Base-by-base conservation (phyloP, 129 eudicot species). In the Glebionis coronaria region DNA sequence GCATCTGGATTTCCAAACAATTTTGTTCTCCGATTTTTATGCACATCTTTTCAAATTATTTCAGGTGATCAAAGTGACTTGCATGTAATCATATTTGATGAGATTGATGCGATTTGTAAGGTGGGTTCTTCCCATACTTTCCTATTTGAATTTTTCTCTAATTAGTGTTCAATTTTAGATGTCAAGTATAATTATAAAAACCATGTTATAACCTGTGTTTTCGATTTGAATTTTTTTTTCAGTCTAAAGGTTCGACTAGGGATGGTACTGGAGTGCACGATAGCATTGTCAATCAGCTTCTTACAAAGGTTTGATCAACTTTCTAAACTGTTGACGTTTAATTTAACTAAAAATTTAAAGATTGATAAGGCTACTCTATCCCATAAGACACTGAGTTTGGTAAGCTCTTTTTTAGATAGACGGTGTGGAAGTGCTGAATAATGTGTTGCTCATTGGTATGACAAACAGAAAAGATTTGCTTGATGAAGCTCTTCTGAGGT, bases 221-320 rank as follows among this genome's bases (percentile, higher is more conserved):
- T 21, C 40, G 7, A 14, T 13, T 47, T 50, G 18, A 2, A 38
- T n/a, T n/a, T 25, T 38, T n/a, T n/a, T n/a, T 83, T 78, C 90
- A 92, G 99, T 89, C 99, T 63, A 87, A 97, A 85, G 99, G 99
- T 73, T 94, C 99, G 42, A 94, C 99, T 61, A 83, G 97, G 75
- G 99, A 94, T 76, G 99, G 99, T 13, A 94, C 99, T 69, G 99
- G 99, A 59, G 99, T 90, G 45, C 99, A 94, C 56, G 99, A 94
- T 83, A 90, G 99, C 81, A 94, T 94, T 61, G 99, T 94, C 25
- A 94, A 90, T 82, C 99, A 94, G 87, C 97, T 94, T 61, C 99
- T 94, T 51, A 94, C 99, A 12, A 94, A 94, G 98, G 98, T 86
- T 77, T 55, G 79, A 83, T 47, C 68, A 60, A 70, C 6, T 9